phyloP scores from a whole-genome alignment of 1,139 yeast species.

The Blastobotrys ciferrii region DNA sequence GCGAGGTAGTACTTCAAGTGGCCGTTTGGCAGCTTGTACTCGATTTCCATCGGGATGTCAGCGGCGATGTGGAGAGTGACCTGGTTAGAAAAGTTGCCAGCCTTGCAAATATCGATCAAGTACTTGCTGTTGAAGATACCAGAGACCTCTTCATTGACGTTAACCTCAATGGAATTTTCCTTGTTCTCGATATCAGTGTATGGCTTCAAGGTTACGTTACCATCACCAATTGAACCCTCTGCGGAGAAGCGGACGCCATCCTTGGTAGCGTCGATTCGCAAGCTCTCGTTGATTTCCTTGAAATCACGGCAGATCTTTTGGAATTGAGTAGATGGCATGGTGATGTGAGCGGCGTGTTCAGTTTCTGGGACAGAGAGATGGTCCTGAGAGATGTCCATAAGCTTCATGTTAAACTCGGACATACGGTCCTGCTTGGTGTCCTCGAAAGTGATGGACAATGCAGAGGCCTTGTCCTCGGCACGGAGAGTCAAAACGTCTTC shows the following conservation, averaged over 20 bases:
- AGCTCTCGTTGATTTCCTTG: constrained; percentile 79
- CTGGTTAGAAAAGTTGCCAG: constrained; percentile 70
- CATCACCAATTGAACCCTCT: constrained; percentile 91
- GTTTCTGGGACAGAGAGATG: constrained; percentile 91
- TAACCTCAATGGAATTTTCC: constrained; percentile 73
- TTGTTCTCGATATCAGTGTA: constrained; percentile 69
- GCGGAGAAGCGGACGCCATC: constrained; percentile 88
- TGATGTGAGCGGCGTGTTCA: constrained; percentile 83
- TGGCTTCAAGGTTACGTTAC: constrained; percentile 84
- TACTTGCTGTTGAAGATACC: constrained; percentile 90
- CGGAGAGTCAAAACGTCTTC: constrained; percentile 83
- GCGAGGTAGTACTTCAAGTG: constrained; percentile 94
- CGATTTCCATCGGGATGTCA: constrained; percentile 91
- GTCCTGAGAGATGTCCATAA: constrained; percentile 96
- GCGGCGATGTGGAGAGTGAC: constrained; percentile 86
- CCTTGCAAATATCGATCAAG: constrained; percentile 86
- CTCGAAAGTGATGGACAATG: constrained; percentile 79
- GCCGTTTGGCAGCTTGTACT: constrained; percentile 89
- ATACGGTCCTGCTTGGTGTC: constrained; percentile 88
- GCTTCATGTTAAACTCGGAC: constrained; percentile 85
- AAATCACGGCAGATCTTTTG: constrained; percentile 89
- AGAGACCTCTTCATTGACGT: constrained; percentile 82
- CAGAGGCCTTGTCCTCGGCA: constrained; percentile 90
- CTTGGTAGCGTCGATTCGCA: constrained; percentile 82
- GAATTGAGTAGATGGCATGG: constrained; percentile 86